phyloP scores from a whole-genome alignment of 331 rosid genomes.

The Saraca asoca region DNA sequence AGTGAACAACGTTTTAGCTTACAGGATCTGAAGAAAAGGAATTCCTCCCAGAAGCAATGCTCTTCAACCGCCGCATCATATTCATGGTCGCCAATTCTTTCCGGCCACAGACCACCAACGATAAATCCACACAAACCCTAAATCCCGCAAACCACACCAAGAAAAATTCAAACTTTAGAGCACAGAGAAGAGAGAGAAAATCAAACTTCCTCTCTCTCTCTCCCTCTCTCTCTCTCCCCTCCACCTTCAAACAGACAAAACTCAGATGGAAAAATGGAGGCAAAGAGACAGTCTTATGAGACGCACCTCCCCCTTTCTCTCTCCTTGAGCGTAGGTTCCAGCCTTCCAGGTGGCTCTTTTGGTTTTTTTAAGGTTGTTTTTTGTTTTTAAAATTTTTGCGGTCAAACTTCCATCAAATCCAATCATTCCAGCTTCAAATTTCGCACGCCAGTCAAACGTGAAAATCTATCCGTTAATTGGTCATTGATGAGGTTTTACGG shows the following conservation, averaged over 20 bases:
- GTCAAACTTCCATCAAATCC: slow-evolving; percentile 70
- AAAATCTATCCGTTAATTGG: slow-evolving; percentile 28
- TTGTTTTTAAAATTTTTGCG: slow-evolving; percentile 35
- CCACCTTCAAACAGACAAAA: slow-evolving; percentile 22
- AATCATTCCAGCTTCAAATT: slow-evolving; percentile 61
- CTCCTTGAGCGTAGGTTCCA: slow-evolving; percentile 9
- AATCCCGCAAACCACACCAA: slow-evolving; percentile 22
- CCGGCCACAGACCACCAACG: slow-evolving; percentile 39
- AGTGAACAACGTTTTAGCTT: slow-evolving; percentile 29
- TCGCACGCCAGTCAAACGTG: slow-evolving; percentile 61
- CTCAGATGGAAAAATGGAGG: not conserved
- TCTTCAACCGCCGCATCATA: slow-evolving; percentile 96
- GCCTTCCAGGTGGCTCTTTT: slow-evolving; percentile 41
- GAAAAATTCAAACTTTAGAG: not conserved
- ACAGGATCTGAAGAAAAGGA: slow-evolving; percentile 94
- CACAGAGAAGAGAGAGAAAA: slow-evolving; percentile 33
- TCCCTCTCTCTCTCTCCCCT: slow-evolving; percentile 13
- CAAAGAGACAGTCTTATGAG: slow-evolving; percentile 32
- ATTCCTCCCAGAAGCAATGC: slow-evolving; percentile 94
- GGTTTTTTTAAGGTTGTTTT: not conserved
- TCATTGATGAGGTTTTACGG: too few species aligned
- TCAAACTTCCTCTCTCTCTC: slow-evolving; percentile 10
- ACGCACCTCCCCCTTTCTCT: slow-evolving; percentile 20
- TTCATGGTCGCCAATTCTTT: slow-evolving; percentile 50
- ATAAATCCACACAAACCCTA: slow-evolving; percentile 42